Percentiles rank a stretch among this genome's conserved stretches.
phyloP scores from a whole-genome alignment of 2,329 filamentous ascomycete genomes.

The Colletotrichum siamense region DNA sequence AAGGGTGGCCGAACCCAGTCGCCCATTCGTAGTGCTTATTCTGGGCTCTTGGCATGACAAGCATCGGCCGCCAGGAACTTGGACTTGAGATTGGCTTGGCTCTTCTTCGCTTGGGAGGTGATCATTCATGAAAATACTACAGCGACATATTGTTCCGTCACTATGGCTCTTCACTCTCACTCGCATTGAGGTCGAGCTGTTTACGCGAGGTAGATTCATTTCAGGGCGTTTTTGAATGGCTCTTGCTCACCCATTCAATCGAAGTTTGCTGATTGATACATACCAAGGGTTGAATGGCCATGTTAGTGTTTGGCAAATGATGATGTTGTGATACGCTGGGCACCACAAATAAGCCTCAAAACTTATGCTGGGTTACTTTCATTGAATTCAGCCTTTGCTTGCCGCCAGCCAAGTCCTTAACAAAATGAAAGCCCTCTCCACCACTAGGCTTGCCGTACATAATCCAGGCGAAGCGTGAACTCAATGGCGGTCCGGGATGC shows the following conservation, averaged over 20 bases:
- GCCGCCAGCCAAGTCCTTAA: no score
- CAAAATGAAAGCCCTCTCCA: no score
- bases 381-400: no score
- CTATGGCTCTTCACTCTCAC: background rate
- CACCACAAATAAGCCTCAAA: fast-evolving
- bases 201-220: fast-evolving
- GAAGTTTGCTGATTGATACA: fast-evolving
- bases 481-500: no score
- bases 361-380: no score
- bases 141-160: background rate
- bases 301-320: background rate
- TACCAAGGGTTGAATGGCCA: fast-evolving
- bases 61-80: background rate
- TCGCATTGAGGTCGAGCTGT: fast-evolving
- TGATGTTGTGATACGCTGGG: background rate
- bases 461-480: no score
- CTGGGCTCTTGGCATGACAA: background rate
- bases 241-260: background rate
- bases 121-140: fast-evolving
- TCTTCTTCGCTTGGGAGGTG: background rate
- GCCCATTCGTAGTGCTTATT: fast-evolving
- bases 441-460: no score
- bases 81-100: fast-evolving
- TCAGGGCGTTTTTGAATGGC: fast-evolving
- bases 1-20: fast-evolving